Evolutionary conservation across 352 stramenopile species (phyloP), one percentile per base, ranked within the genome.

Genomic region (Thalassiosira exigua): DNA sequence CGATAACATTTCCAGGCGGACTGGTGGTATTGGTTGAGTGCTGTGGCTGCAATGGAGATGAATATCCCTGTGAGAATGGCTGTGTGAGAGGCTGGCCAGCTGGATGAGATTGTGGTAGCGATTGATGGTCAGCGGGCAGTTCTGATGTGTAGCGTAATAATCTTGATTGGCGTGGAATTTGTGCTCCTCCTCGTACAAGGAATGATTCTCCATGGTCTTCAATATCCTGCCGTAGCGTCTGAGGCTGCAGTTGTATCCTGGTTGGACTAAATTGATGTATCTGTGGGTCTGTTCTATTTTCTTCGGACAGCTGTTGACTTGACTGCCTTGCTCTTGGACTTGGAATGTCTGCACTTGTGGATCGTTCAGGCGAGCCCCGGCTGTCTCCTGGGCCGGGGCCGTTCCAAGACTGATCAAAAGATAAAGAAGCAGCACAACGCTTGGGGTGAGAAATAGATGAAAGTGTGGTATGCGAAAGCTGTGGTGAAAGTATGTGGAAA

Each of bases 391-490:
- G 33, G 53, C 68, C 75, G 39, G 75, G 71, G 52, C 75, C 75
- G 48, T 60, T 39, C 48, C 50, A 79, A 54, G 75, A 84, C 75
- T 84, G 24, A n/a, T n/a, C n/a, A n/a, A n/a, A n/a, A n/a, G n/a
- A n/a, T n/a, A n/a, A n/a, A n/a, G n/a, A n/a, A n/a, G n/a, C n/a
- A n/a, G n/a, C n/a, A n/a, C n/a, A n/a, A n/a, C n/a, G n/a, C n/a
- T n/a, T n/a, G n/a, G n/a, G n/a, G n/a, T n/a, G n/a, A n/a, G n/a
- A n/a, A n/a, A n/a, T n/a, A n/a, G n/a, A n/a, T n/a, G n/a, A n/a
- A n/a, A n/a, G n/a, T n/a, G n/a, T n/a, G n/a, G n/a, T n/a, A n/a
- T n/a, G n/a, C n/a, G n/a, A n/a, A n/a, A n/a, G n/a, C n/a, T n/a
- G n/a, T n/a, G n/a, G n/a, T n/a, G n/a, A n/a, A n/a, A n/a, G n/a